Evolutionary conservation across 306 rosid species (phyloP).

Genomic region (Cyclanthera cordifolia): DNA sequence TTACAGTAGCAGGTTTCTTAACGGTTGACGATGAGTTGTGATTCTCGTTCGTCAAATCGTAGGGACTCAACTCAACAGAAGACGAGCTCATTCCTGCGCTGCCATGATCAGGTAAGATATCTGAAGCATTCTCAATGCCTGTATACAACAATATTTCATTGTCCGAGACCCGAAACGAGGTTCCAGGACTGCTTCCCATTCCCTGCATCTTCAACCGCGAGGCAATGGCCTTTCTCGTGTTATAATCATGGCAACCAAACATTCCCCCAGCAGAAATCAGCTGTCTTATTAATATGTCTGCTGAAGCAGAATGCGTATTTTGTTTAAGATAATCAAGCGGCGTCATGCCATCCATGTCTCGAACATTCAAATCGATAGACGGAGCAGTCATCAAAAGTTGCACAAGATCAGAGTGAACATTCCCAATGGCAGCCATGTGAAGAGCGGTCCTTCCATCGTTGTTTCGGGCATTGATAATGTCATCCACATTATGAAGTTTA

Average conservation of each 20-base stretch:
- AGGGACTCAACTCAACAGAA: conserved; percentile 34
- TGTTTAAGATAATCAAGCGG: conserved; percentile 82
- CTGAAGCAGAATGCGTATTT: conserved; percentile 49
- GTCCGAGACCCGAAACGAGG: conserved; percentile 69
- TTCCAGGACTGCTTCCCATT: conserved; percentile 70
- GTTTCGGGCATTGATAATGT: conserved; percentile 53
- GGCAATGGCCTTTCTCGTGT: conserved; percentile 76
- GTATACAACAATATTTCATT: conserved; percentile 64
- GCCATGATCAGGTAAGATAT: conserved; percentile 32
- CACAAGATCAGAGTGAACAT: conserved; percentile 70
- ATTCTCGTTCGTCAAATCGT: conserved; percentile 23
- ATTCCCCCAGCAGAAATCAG: conserved; percentile 85
- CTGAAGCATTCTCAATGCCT: conserved; percentile 53
- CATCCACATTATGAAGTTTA: conserved; percentile 32
- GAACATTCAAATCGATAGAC: conserved; percentile 51
- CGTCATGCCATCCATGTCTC: conserved; percentile 60
- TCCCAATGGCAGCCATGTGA: conserved; percentile 78
- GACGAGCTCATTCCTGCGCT: conserved; percentile 39
- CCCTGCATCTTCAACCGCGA: conserved; percentile 70
- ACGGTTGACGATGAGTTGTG: conserved; percentile 19
- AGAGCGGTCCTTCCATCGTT: conserved; percentile 73
- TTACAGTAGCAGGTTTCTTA: conserved; percentile 57
- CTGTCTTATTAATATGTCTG: conserved; percentile 63
- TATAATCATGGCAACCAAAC: conserved; percentile 53
- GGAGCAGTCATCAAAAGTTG: conserved; percentile 74